phyloP scores from a whole-genome alignment of 352 stramenopile genomes.

The Globisporangium parvum region DNA sequence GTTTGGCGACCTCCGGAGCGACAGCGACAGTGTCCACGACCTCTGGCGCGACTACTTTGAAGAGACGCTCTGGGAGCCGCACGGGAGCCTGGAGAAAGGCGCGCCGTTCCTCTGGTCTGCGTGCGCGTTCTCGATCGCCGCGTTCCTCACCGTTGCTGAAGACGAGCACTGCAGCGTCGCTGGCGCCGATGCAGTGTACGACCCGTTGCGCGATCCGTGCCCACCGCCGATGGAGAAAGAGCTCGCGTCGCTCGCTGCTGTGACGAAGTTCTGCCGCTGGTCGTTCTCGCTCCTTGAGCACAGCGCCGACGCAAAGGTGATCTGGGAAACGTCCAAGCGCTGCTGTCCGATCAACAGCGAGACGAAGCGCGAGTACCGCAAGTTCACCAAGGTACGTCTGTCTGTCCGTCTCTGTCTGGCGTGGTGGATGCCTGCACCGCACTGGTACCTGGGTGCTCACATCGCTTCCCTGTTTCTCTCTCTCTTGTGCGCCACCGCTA shows the following conservation, averaged over 20 bases:
- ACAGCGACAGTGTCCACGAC: constrained; percentile 59
- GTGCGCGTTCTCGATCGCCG: constrained; percentile 74
- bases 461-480: not conserved
- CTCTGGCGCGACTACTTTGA: constrained; percentile 86
- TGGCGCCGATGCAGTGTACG: constrained; percentile 23
- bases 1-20: constrained; percentile 45
- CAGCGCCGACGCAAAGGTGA: constrained; percentile 81
- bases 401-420: not conserved
- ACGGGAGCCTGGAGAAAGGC: constrained; percentile 81
- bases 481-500: constrained; percentile 8
- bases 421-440: too few relatives aligned
- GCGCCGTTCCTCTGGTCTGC: constrained; percentile 82
- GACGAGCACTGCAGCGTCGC: constrained; percentile 33
- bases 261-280: constrained; percentile 86
- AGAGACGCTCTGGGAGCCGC: constrained; percentile 81
- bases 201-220: constrained; percentile 50
- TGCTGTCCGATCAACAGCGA: constrained; percentile 82
- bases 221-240: constrained; percentile 77
- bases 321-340: constrained; percentile 83
- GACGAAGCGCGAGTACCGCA: constrained; percentile 82
- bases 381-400: constrained; percentile 73
- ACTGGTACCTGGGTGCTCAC: too few relatives aligned
- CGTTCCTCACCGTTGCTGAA: constrained; percentile 66
- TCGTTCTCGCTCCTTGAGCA: constrained; percentile 84
- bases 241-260: constrained; percentile 58